phyloP scores from a whole-genome alignment of 192 early-diverging fungal species.

The Podila epigama region DNA sequence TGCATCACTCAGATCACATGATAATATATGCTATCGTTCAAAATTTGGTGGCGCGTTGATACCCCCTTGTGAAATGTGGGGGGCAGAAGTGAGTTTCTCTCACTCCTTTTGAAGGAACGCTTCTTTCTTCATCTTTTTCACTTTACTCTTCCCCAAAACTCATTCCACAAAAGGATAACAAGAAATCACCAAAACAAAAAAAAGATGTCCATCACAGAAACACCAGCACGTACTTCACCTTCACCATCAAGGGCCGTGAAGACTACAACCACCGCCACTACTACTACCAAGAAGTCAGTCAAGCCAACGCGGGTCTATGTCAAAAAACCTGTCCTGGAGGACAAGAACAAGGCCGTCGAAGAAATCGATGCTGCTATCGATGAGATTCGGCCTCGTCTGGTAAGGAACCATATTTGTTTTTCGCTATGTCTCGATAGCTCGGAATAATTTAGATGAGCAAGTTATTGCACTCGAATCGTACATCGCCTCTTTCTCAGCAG shows the following conservation, averaged over 20 bases:
- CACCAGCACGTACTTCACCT: neutral
- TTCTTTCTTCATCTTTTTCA: neutral
- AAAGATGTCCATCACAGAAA: neutral
- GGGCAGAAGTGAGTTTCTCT: neutral
- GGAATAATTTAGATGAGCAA: neutral
- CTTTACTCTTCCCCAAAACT: neutral
- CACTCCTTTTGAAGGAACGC: too few species aligned
- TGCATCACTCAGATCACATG: too few species aligned
- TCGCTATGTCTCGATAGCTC: too few species aligned
- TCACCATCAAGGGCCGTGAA: neutral
- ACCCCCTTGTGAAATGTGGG: too few species aligned
- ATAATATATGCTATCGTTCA: too few species aligned
- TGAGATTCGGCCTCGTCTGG: conserved; percentile 6
- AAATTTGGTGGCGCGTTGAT: too few species aligned
- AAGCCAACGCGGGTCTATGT: neutral
- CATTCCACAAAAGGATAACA: neutral
- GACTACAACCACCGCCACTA: neutral
- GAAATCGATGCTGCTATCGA: conserved; percentile 7
- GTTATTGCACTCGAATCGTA: neutral
- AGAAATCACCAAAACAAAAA: neutral
- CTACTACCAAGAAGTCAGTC: neutral
- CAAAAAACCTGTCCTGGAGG: conserved; percentile 2
- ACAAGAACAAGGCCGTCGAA: neutral
- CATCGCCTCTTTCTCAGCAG: too few species aligned
- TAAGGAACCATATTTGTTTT: neutral